Base-by-base conservation (phyloP, 169 alveolate species). In the Blepharisma undulans region DNA sequence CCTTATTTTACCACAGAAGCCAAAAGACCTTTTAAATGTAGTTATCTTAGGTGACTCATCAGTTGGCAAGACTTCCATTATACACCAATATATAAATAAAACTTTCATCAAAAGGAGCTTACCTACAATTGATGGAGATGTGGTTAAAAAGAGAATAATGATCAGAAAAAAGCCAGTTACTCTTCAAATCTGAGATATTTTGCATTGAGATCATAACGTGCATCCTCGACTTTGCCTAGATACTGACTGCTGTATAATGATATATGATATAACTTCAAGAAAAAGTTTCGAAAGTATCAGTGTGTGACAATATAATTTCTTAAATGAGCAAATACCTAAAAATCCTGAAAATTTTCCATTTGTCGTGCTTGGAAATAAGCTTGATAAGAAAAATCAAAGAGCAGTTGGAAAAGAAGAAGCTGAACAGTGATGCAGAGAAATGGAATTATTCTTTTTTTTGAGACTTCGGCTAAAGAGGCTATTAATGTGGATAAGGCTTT, bases 351-450 rank as follows among this genome's bases (percentile, higher is more conserved):
- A 16, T 66, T 76, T 76, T 76, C 84, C 84, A 76, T 18, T 98
- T 79, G 97, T 99, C 76, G 95, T 98, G 66, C 98, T 99, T 72
- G 99, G 99, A 61, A 98, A 98, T 93, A 98, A 98, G 93, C 92
- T 97, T 84, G 99, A 99, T 93, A 95, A 98, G 84, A 99, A 97
- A 89, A 92, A 97, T 33, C 86, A 93, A 80, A 96, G 99, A 93
- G 98, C 97, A 93, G 99, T 99, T 48, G 96, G 98, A 25, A 95
- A 94, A 74, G 98, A 98, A 80, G 99, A 97, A 93, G 99, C 99
- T 25, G 48, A 89, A 25, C 12, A 81, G 22, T 89, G 33, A 82
- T 85, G 88, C 19, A 22, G 33, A 8, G 92, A 72, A n/a, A 79
- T 36, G 71, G 36, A 72, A 84, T 87, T 74, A 27, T 85, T 48